phyloP scores from a whole-genome alignment of 371 early-diverging fungal genomes.

The Massospora cicadina region DNA sequence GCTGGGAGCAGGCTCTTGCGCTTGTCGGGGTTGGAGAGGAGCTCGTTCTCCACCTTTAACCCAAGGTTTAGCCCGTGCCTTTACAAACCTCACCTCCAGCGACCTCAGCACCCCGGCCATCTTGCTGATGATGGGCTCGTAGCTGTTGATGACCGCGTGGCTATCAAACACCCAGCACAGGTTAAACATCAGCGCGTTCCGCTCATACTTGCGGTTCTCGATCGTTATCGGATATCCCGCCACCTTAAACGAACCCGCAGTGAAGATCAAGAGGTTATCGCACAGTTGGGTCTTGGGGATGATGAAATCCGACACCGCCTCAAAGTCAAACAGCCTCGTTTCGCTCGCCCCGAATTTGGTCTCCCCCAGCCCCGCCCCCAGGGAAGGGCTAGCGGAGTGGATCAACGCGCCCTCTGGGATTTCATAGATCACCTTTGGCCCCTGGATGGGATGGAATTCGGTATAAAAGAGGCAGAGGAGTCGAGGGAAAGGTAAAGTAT shows the following conservation, averaged over 20 bases:
- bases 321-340: constrained; percentile 52
- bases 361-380: not conserved
- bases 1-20: constrained; percentile 41
- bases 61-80: not conserved
- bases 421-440: constrained; percentile 66
- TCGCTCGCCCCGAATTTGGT: not conserved
- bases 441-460: constrained; percentile 68
- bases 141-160: constrained; percentile 45
- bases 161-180: constrained; percentile 77
- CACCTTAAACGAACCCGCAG: constrained; percentile 43
- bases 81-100: constrained; percentile 34
- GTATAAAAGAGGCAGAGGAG: constrained; percentile 64
- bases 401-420: constrained; percentile 63
- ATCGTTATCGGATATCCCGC: constrained; percentile 62
- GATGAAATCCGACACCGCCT: constrained; percentile 69
- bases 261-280: constrained; percentile 56
- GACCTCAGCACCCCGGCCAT: constrained; percentile 54
- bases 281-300: constrained; percentile 70
- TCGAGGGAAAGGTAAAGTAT: constrained; percentile 33
- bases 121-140: constrained; percentile 64
- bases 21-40: constrained; percentile 22
- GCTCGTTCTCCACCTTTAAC: constrained; percentile 45
- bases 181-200: constrained; percentile 78
- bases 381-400: constrained; percentile 13
- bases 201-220: constrained; percentile 45